These are phyloP conservation scores for Dunaliella primolecta DNA, from an alignment of 139 green algal species.

Conservation along the genomic window DNA sequence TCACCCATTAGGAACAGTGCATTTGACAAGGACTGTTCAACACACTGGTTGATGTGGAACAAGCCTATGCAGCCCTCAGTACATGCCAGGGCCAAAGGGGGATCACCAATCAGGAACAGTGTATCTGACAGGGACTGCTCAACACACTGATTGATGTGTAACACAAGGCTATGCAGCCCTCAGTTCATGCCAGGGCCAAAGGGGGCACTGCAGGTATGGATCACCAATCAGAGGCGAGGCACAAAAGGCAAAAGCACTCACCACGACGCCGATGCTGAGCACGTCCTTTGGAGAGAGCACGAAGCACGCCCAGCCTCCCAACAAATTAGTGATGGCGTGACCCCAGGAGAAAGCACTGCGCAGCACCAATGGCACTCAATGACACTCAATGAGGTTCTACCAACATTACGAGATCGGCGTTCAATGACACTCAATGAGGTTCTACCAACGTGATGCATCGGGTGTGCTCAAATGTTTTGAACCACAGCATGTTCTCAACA, in stretches of 20 bases:
- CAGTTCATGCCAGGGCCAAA: not conserved
- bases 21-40: no score
- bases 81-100: not conserved
- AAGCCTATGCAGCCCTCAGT: no score
- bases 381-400: no score
- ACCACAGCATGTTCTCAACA: not conserved
- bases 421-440: no score
- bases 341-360: slow-evolving; percentile 65
- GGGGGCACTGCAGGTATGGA: not conserved
- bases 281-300: slow-evolving; percentile 56
- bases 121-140: not conserved
- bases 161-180: not conserved
- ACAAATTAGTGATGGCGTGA: slow-evolving; percentile 74
- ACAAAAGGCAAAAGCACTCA: not conserved
- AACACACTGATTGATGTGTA: not conserved
- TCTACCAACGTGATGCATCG: not conserved
- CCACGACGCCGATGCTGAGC: slow-evolving; percentile 63
- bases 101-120: not conserved
- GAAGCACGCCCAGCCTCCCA: slow-evolving; percentile 51
- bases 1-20: not conserved
- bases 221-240: not conserved
- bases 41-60: not conserved
- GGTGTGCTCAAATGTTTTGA: not conserved
- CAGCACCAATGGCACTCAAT: no score
- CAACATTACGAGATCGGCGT: no score